These are phyloP conservation scores for Cantharellus anzutake DNA, from an alignment of 768 basidiomycete genomes.

Conservation along the genomic window DNA sequence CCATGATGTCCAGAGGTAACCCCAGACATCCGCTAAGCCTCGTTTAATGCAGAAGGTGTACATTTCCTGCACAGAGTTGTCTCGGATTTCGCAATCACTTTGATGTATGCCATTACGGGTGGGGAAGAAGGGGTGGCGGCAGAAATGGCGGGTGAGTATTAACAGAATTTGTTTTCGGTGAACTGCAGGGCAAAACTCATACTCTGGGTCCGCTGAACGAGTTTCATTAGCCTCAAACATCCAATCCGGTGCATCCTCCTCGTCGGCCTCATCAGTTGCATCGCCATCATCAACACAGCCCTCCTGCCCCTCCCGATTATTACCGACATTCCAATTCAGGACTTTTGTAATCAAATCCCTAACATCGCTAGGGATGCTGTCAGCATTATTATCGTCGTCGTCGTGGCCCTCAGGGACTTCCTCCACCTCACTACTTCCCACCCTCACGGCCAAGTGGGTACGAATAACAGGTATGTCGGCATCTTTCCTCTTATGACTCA, in stretches of 20 bases:
- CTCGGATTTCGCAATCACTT: slow-evolving; percentile 13
- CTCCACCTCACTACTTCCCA: too few relatives aligned
- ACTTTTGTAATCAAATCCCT: too few relatives aligned
- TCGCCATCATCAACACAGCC: too few relatives aligned
- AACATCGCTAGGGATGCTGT: too few relatives aligned
- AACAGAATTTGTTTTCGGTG: slow-evolving; percentile 15
- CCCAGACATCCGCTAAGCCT: slow-evolving; percentile 20
- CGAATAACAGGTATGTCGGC: background rate
- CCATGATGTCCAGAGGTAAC: slow-evolving; percentile 21
- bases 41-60: slow-evolving; percentile 16
- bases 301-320: too few relatives aligned
- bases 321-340: too few relatives aligned
- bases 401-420: too few relatives aligned
- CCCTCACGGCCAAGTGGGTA: too few relatives aligned
- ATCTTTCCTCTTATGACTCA: too few relatives aligned
- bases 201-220: slow-evolving; percentile 7
- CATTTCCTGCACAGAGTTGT: slow-evolving; percentile 19
- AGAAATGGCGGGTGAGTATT: slow-evolving; percentile 17
- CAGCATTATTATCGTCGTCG: too few relatives aligned
- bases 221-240: slow-evolving; percentile 15
- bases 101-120: slow-evolving; percentile 6
- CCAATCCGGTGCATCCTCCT: slow-evolving; percentile 16
- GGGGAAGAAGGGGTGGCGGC: slow-evolving; percentile 16
- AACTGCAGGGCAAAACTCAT: slow-evolving; percentile 17
- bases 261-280: slow-evolving; percentile 4